These are phyloP conservation scores for Microthlaspi erraticum DNA, from an alignment of 345 rosid species.

Conservation along the genomic window DNA sequence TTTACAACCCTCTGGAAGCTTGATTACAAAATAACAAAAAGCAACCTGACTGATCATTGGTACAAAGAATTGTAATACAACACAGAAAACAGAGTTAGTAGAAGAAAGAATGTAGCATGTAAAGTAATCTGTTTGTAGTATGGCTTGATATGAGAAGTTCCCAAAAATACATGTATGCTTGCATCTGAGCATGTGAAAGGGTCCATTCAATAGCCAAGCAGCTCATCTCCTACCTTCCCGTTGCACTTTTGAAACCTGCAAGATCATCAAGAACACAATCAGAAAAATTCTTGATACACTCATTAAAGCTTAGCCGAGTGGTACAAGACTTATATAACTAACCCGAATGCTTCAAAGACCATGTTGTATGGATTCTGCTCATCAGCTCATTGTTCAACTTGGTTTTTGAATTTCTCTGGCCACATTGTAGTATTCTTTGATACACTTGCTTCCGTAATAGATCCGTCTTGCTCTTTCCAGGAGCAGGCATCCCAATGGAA, in stretches of 20 bases:
- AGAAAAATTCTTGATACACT: constrained; percentile 10
- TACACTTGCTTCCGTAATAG: constrained; percentile 45
- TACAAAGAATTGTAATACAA: neutral
- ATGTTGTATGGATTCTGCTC: constrained; percentile 45
- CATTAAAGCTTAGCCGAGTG: neutral
- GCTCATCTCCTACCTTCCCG: constrained; percentile 57
- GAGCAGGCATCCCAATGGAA: constrained; percentile 69
- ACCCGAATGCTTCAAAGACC: constrained; percentile 56
- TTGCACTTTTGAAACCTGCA: constrained; percentile 58
- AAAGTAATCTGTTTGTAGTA: constrained; percentile 10
- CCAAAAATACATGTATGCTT: constrained; percentile 48
- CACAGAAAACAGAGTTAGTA: constrained; percentile 21
- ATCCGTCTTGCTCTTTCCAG: constrained; percentile 59
- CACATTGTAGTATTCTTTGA: constrained; percentile 54
- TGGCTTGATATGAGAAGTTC: constrained; percentile 58
- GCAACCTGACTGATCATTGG: constrained; percentile 21
- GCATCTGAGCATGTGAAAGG: constrained; percentile 56
- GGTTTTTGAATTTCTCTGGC: constrained; percentile 51
- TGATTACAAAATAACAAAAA: constrained; percentile 1
- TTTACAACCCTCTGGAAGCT: constrained; percentile 31
- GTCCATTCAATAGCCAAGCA: constrained; percentile 48
- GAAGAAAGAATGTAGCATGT: constrained; percentile 26
- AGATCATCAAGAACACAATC: constrained; percentile 1
- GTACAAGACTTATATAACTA: constrained; percentile 34
- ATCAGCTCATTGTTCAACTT: constrained; percentile 50